Conservation (phyloP, 768 basidiomycete genomes). For the Dioszegia hungarica region DNA sequence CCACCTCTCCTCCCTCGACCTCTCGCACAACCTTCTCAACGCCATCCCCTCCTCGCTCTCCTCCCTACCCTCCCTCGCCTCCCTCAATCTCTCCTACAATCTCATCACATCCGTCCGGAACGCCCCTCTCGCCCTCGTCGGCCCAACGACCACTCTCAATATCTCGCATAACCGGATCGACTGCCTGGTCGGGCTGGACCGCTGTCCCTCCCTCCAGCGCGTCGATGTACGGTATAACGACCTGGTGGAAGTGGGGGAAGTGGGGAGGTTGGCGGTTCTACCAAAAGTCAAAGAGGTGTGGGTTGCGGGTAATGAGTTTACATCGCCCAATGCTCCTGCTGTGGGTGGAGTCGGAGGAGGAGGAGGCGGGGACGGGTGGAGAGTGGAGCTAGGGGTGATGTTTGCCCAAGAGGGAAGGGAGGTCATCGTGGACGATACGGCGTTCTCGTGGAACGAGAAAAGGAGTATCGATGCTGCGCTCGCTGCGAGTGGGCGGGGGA, state of each 20-base stretch:
- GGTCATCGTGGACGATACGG: conserved; percentile 66
- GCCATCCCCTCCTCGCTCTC: conserved; percentile 76
- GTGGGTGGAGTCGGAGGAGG: conserved; percentile 54
- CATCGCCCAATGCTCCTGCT: conserved; percentile 32
- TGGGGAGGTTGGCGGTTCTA: conserved; percentile 72
- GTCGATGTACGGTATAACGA: conserved; percentile 77
- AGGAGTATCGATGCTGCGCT: conserved; percentile 26
- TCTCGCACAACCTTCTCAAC: conserved; percentile 85
- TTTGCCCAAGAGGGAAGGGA: conserved; percentile 78
- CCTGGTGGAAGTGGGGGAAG: conserved; percentile 75
- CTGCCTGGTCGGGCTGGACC: conserved; percentile 90
- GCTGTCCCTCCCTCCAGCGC: conserved; percentile 74
- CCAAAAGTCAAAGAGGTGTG: conserved; percentile 76
- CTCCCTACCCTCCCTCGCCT: conserved; percentile 68
- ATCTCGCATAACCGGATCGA: conserved; percentile 82
- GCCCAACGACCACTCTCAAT: conserved; percentile 71
- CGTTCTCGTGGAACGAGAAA: conserved; percentile 40
- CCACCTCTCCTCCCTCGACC: conserved; percentile 71
- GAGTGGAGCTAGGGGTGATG: conserved; percentile 71
- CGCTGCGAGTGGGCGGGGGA: neutral
- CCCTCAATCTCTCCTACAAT: conserved; percentile 94
- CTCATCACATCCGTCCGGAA: conserved; percentile 96
- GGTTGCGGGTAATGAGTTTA: conserved; percentile 74
- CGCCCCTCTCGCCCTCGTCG: conserved; percentile 68
- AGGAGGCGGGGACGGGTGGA: no score